phyloP scores from a whole-genome alignment of 495 filamentous ascomycete genomes.

The Sporormia fimetaria region DNA sequence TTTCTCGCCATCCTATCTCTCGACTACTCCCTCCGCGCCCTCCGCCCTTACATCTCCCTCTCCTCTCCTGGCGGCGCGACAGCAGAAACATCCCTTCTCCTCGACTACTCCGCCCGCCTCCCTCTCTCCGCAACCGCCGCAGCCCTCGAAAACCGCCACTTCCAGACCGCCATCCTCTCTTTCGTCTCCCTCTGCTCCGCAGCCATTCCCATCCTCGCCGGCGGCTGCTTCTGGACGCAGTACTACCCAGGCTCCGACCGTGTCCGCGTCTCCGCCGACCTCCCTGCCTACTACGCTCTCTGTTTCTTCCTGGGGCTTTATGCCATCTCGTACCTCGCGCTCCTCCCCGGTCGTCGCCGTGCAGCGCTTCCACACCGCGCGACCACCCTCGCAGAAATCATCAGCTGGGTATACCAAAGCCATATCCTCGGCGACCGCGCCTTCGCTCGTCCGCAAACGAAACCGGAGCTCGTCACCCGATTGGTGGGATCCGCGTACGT shows the following conservation, averaged over 20 bases:
- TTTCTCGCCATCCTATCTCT: constrained; percentile 70
- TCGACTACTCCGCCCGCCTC: constrained; percentile 57
- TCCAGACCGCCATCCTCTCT: constrained; percentile 57
- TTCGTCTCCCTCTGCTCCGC: constrained; percentile 52
- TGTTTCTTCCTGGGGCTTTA: constrained; percentile 57
- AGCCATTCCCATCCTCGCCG: constrained; percentile 61
- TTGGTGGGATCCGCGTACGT: constrained; percentile 35
- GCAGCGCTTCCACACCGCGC: constrained; percentile 54
- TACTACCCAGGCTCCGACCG: constrained; percentile 40
- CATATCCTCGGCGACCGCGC: constrained; percentile 56
- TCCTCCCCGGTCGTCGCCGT: constrained; percentile 46
- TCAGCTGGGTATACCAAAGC: constrained; percentile 61
- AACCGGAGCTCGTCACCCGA: constrained; percentile 51
- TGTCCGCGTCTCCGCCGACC: constrained; percentile 52
- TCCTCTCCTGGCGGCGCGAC: constrained; percentile 45
- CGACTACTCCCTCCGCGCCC: constrained; percentile 60
- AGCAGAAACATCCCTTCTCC: constrained; percentile 57
- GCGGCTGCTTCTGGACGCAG: constrained; percentile 72
- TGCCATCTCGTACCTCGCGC: constrained; percentile 48
- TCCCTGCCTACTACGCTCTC: constrained; percentile 55
- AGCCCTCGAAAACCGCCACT: constrained; percentile 56
- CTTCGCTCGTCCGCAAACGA: constrained; percentile 48
- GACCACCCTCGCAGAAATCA: constrained; percentile 59
- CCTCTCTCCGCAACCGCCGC: constrained; percentile 52
- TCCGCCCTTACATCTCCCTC: constrained; percentile 65